Conservation (phyloP, 2,329 filamentous ascomycete genomes). For the Colletotrichum spaethianum region DNA sequence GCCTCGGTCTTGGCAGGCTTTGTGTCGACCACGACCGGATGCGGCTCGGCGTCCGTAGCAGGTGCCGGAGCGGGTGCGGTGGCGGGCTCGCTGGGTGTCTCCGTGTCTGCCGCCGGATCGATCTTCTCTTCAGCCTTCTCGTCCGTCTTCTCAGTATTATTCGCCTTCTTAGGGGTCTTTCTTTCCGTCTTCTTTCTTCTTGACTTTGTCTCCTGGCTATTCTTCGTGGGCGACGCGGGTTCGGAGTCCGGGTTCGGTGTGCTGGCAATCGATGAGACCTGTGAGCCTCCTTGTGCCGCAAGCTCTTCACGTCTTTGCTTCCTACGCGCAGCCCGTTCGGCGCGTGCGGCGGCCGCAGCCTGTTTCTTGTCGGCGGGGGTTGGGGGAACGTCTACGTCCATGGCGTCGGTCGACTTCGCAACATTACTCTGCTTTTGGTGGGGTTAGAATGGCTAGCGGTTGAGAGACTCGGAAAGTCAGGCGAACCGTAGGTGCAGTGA, state of each 20-base stretch:
- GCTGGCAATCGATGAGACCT: slow-evolving; percentile 26
- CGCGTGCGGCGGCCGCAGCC: slow-evolving; percentile 31
- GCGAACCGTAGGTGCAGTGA: slow-evolving; percentile 32
- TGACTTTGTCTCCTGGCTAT: slow-evolving; percentile 36
- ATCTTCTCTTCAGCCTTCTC: background rate
- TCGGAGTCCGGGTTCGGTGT: slow-evolving; percentile 33
- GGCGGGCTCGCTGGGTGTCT: slow-evolving; percentile 11
- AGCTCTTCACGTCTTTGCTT: slow-evolving; percentile 36
- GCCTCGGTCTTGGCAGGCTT: slow-evolving; percentile 20
- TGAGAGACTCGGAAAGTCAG: slow-evolving; percentile 6
- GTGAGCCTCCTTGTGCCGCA: slow-evolving; percentile 6
- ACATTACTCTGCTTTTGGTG: slow-evolving; percentile 10
- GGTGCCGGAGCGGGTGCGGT: slow-evolving; percentile 2
- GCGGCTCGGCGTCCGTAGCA: slow-evolving; percentile 11
- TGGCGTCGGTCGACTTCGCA: slow-evolving; percentile 19
- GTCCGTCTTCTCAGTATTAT: background rate
- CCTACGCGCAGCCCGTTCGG: slow-evolving; percentile 35
- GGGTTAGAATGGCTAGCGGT: slow-evolving; percentile 22
- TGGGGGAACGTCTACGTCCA: slow-evolving; percentile 34
- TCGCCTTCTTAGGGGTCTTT: slow-evolving; percentile 31
- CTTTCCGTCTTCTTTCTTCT: slow-evolving; percentile 33
- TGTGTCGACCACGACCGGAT: slow-evolving; percentile 31
- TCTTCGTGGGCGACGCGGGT: slow-evolving; percentile 26
- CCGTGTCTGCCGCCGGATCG: slow-evolving; percentile 21
- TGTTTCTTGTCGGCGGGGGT: slow-evolving; percentile 30